Evolutionary conservation across 208 protist species (phyloP).

Genomic region (Crithidia sp.): DNA sequence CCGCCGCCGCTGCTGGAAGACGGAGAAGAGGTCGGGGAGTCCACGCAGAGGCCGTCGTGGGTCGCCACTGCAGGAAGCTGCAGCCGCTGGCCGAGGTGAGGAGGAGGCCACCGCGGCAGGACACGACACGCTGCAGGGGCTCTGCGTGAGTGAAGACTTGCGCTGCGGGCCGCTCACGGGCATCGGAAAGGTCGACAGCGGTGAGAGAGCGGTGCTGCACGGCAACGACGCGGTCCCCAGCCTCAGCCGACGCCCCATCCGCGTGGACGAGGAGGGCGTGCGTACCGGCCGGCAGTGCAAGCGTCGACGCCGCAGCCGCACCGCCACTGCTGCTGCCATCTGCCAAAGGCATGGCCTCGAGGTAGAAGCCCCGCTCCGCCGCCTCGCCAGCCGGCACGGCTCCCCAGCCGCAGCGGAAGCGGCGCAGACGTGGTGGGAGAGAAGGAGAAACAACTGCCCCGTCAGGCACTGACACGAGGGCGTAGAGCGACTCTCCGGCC

Average conservation of each 20-base stretch:
- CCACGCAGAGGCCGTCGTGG: slow-evolving; percentile 1
- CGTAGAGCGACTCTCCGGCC: slow-evolving; percentile 24
- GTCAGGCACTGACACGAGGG: slow-evolving; percentile 8
- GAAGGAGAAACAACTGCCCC: neutral
- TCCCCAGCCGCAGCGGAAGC: slow-evolving; percentile 28
- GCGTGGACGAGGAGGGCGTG: slow-evolving; percentile 35
- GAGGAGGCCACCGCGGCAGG: slow-evolving; percentile 23
- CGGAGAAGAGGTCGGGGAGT: neutral
- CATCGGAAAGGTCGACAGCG: slow-evolving; percentile 4
- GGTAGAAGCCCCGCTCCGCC: slow-evolving; percentile 13
- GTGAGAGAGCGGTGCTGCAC: slow-evolving; percentile 22
- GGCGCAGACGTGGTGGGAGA: slow-evolving; percentile 13
- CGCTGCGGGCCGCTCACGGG: neutral
- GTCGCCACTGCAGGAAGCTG: slow-evolving; percentile 17
- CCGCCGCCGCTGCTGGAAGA: neutral
- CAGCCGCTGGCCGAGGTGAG: slow-evolving; percentile 2
- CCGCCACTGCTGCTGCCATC: neutral
- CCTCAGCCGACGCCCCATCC: neutral
- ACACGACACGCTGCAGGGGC: slow-evolving; percentile 16
- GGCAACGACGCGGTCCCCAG: slow-evolving; percentile 23
- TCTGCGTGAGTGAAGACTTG: slow-evolving; percentile 22
- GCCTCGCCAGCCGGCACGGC: slow-evolving; percentile 1
- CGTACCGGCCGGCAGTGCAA: slow-evolving; percentile 19
- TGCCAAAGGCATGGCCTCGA: slow-evolving; percentile 5
- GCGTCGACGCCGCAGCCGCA: neutral